Percentiles rank a stretch among this genome's conserved stretches.
Evolutionary conservation across 2,329 filamentous ascomycete genomes (phyloP).

Genomic region (Calonectria ilicicola): DNA sequence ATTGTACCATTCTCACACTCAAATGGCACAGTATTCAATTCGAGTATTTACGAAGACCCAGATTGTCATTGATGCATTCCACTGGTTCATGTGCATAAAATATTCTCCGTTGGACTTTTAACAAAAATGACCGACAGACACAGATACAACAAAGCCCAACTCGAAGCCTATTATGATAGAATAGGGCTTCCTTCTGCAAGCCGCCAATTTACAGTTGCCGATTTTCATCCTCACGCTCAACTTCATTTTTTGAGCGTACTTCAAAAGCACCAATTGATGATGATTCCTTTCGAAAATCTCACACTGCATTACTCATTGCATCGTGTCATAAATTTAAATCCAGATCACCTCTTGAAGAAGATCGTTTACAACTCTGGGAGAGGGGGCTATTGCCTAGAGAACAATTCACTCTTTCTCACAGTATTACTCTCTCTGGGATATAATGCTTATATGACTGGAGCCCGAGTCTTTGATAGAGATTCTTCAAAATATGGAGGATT

Average conservation of each 20-base stretch:
- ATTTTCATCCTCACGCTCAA: not conserved
- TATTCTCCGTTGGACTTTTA: not conserved
- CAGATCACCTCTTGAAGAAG: constrained; percentile 15
- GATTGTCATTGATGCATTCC: no score
- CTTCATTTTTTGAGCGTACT: constrained; percentile 1
- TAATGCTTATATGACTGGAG: constrained; percentile 61
- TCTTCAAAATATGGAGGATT: constrained; percentile 26
- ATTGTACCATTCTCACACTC: no score
- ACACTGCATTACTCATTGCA: constrained; percentile 22
- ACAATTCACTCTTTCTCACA: constrained; percentile 21
- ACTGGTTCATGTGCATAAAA: no score
- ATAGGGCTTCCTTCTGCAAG: not conserved
- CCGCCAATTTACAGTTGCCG: not conserved
- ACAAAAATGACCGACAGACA: not conserved
- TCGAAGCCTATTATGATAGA: not conserved
- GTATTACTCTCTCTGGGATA: constrained; percentile 63
- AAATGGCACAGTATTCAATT: no score
- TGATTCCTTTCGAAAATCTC: constrained; percentile 25
- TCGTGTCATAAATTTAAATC: constrained; percentile 6
- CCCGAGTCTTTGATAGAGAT: constrained; percentile 44
- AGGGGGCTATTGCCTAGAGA: constrained; percentile 28
- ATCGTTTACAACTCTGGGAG: not conserved
- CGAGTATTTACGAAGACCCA: no score
- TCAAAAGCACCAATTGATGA: constrained; percentile 20
- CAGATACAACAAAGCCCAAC: not conserved